Evolutionary conservation across 768 basidiomycete species (phyloP).

Genomic region (Calvatia gigantea): DNA sequence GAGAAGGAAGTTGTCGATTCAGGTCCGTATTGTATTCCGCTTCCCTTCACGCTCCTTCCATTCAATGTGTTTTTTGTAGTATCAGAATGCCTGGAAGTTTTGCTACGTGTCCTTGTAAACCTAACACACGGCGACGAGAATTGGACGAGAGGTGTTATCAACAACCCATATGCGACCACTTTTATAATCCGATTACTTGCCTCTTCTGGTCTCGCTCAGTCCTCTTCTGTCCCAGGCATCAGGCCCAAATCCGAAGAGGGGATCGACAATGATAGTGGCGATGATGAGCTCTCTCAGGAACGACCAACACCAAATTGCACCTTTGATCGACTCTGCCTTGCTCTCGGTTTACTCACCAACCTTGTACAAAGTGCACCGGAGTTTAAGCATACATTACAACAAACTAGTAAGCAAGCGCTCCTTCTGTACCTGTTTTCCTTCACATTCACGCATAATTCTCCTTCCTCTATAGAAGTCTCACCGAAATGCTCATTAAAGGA

Average conservation of each 20-base stretch:
- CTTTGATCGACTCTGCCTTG: constrained; percentile 72
- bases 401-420: constrained; percentile 43
- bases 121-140: constrained; percentile 57
- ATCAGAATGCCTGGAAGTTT: constrained; percentile 49
- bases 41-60: neutral
- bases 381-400: constrained; percentile 43
- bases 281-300: neutral
- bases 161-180: constrained; percentile 41
- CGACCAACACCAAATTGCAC: constrained; percentile 27
- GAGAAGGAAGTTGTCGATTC: constrained; percentile 15
- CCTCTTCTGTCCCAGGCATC: neutral
- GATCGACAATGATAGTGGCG: constrained; percentile 12
- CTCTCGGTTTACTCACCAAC: constrained; percentile 74
- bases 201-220: constrained; percentile 24
- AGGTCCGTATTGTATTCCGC: constrained; percentile 16
- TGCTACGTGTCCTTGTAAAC: constrained; percentile 66
- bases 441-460: too few species aligned
- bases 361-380: constrained; percentile 57
- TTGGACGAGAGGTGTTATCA: constrained; percentile 55
- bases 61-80: constrained; percentile 22
- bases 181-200: constrained; percentile 47
- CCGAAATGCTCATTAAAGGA: constrained; percentile 46
- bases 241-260: constrained; percentile 15
- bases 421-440: neutral
- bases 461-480: constrained; percentile 43